Conservation (phyloP, 805 yeast species). For the Spathaspora sp. region DNA sequence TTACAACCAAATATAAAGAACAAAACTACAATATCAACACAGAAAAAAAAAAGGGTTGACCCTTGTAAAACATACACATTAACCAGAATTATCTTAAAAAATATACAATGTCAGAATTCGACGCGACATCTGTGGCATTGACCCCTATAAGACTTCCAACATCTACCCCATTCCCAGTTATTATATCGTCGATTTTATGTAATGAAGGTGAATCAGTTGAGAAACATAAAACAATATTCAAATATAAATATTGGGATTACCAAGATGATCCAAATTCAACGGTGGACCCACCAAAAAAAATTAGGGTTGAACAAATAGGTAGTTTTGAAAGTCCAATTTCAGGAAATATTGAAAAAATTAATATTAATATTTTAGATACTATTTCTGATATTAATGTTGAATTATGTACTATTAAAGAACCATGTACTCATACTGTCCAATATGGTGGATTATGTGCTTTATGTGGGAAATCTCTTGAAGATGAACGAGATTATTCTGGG, state of each 20-base stretch:
- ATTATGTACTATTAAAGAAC: slow-evolving; percentile 63
- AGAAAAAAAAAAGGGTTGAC: neutral
- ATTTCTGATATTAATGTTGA: slow-evolving; percentile 44
- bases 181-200: slow-evolving; percentile 48
- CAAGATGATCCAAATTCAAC: slow-evolving; percentile 50
- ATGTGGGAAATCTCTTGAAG: slow-evolving; percentile 77
- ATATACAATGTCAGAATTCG: neutral
- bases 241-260: slow-evolving; percentile 66
- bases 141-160: slow-evolving; percentile 57
- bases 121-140: slow-evolving; percentile 11
- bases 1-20: neutral
- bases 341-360: slow-evolving; percentile 56
- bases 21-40: neutral
- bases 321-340: slow-evolving; percentile 80
- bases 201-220: slow-evolving; percentile 42
- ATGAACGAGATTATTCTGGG: slow-evolving; percentile 70
- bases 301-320: slow-evolving; percentile 66
- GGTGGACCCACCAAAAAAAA: slow-evolving; percentile 39
- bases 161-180: slow-evolving; percentile 66
- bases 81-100: neutral
- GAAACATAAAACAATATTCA: slow-evolving; percentile 52
- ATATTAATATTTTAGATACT: slow-evolving; percentile 56
- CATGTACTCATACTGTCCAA: slow-evolving; percentile 89
- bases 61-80: neutral
- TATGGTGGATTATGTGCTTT: slow-evolving; percentile 93